phyloP scores from a whole-genome alignment of 192 early-diverging fungal genomes.

The Endogone sp. region DNA sequence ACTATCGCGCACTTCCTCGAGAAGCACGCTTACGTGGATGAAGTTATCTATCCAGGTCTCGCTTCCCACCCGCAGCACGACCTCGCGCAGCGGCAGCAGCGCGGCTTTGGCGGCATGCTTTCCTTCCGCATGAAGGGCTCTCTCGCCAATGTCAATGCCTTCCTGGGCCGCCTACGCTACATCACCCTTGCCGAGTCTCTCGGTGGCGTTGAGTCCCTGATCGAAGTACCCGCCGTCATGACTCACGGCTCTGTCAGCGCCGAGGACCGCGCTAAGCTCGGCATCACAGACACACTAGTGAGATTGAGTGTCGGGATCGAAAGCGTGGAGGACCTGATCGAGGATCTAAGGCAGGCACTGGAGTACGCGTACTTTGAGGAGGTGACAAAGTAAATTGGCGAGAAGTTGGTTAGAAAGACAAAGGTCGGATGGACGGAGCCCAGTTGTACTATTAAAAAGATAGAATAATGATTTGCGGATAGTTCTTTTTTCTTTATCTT shows the following conservation, averaged over 20 bases:
- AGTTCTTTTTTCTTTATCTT: too few relatives aligned
- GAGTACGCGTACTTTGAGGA: slow-evolving; percentile 31
- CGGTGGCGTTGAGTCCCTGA: slow-evolving; percentile 93
- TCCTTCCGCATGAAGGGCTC: slow-evolving; percentile 88
- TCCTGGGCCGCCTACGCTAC: slow-evolving; percentile 73
- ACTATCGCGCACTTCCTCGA: slow-evolving; percentile 80
- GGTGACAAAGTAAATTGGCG: neutral
- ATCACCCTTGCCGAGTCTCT: slow-evolving; percentile 96
- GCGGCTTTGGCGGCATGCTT: slow-evolving; percentile 96
- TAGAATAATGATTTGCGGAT: too few relatives aligned
- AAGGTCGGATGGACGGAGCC: too few relatives aligned
- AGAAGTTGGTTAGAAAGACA: neutral
- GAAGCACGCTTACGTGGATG: slow-evolving; percentile 62
- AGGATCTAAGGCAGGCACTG: slow-evolving; percentile 72
- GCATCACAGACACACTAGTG: slow-evolving; percentile 92
- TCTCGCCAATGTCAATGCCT: slow-evolving; percentile 74
- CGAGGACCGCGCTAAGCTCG: slow-evolving; percentile 79
- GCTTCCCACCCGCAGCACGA: slow-evolving; percentile 87
- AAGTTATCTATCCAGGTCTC: slow-evolving; percentile 94
- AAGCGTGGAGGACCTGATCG: slow-evolving; percentile 81
- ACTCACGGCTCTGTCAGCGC: slow-evolving; percentile 89
- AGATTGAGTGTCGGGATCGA: slow-evolving; percentile 93
- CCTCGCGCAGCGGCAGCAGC: slow-evolving; percentile 83
- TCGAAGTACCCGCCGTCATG: slow-evolving; percentile 94
- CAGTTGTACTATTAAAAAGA: too few relatives aligned